phyloP scores from a whole-genome alignment of 192 early-diverging fungal species.

The Coemansia sp. region DNA sequence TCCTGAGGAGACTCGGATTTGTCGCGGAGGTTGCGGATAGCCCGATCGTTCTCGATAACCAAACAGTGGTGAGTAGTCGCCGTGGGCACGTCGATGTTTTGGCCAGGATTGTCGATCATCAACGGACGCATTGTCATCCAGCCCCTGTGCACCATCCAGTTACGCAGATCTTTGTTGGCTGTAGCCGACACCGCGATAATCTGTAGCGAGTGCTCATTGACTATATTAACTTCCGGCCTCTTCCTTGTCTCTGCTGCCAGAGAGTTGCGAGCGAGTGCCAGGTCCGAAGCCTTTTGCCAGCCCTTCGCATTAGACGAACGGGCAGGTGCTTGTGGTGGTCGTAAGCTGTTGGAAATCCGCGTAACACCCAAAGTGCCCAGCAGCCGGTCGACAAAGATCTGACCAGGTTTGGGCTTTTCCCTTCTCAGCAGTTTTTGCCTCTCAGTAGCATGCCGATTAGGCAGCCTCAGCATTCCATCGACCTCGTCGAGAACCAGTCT shows the following conservation, averaged over 20 bases:
- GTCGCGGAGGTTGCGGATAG: slow-evolving; percentile 34
- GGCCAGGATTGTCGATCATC: background rate
- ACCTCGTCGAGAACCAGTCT: slow-evolving; percentile 50
- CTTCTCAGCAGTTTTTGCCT: slow-evolving; percentile 17
- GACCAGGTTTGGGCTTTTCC: slow-evolving; percentile 39
- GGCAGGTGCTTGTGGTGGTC: background rate
- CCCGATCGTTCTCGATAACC: slow-evolving; percentile 35
- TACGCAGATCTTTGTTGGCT: slow-evolving; percentile 17
- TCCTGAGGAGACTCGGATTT: background rate
- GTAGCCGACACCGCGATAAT: slow-evolving; percentile 38
- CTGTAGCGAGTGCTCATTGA: slow-evolving; percentile 25
- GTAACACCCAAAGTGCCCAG: slow-evolving; percentile 4
- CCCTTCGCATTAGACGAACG: slow-evolving; percentile 1
- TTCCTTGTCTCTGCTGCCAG: background rate
- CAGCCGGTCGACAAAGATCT: slow-evolving; percentile 38
- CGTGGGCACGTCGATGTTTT: background rate
- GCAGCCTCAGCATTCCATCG: slow-evolving; percentile 40
- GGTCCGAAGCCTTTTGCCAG: slow-evolving; percentile 14
- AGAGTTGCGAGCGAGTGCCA: background rate
- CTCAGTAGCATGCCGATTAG: slow-evolving; percentile 20
- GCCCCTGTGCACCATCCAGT: slow-evolving; percentile 32
- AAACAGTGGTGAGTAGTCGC: slow-evolving; percentile 39
- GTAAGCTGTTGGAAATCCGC: background rate
- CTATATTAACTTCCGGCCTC: background rate
- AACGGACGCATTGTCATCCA: slow-evolving; percentile 18